Base-by-base conservation (phyloP, 2,329 filamentous ascomycete species). In the Colletotrichum tabaci region DNA sequence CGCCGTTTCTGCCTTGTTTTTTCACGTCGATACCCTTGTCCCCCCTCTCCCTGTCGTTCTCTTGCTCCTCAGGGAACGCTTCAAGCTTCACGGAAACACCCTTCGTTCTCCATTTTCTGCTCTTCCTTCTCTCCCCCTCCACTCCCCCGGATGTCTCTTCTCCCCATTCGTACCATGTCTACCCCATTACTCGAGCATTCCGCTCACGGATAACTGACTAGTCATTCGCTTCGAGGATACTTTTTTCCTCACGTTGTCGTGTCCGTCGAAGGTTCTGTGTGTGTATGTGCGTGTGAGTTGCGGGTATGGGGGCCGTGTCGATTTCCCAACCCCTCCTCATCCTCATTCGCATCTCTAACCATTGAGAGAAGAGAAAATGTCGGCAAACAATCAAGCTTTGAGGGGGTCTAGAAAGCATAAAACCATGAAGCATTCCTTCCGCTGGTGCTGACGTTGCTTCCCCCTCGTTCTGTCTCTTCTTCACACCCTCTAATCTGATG, bases 361-460 rank as follows among this genome's bases (percentile, higher is more conserved):
- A 9, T 56, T 35, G 53, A 40, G 15, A 38, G 50, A 44, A 26
- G 23, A 5, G 10, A 38, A 10, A 30, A 40, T 12, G 23, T 26
- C 35, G 38, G 56, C 30, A 61, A 21, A 50, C 26, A 9, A 6
- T 26, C 57, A 62, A 62, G 50, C 68, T 63, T 63, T 58, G 50
- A 60, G 57, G 64, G 35, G 57, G 68, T 23, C 56, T 38, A n/a
- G 18, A 63, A 68, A 71, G 57, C 44, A 56, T 71, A 56, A 67
- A 68, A 40, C n/a, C 46, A 50, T 53, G 21, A 58, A 47, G 38
- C 47, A 47, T 55, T 55, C 67, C 18, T 44, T n/a, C 44, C 18
- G 40, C 23, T 6, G 26, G 57, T 60, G 57, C 42, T 30, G 8
- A n/a, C 2, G n/a, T 18, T 42, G 46, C 47, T 40, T 63, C 44